phyloP scores from a whole-genome alignment of 495 filamentous ascomycete species.

The Aeminium ludgeri region DNA sequence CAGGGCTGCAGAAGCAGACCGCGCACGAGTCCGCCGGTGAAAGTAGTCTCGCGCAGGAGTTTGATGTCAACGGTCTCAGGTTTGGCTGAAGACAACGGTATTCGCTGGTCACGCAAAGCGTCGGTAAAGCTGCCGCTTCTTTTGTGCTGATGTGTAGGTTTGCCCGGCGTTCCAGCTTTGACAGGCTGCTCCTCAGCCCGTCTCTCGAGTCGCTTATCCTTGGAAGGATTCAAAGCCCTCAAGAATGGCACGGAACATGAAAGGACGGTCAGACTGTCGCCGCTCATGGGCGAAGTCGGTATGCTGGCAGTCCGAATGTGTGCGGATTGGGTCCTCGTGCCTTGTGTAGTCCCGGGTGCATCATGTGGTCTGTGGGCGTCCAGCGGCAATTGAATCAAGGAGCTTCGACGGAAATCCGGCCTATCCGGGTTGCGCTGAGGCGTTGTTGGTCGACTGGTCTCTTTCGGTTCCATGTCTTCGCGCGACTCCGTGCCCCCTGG shows the following conservation, averaged over 20 bases:
- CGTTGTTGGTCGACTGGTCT: no score
- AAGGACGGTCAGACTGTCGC: conserved; percentile 45
- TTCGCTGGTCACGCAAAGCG: conserved; percentile 59
- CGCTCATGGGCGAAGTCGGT: conserved; percentile 29
- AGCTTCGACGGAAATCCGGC: conserved; percentile 10
- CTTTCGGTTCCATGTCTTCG: no score
- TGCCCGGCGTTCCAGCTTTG: background rate
- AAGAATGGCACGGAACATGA: conserved; percentile 66
- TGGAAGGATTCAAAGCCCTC: conserved; percentile 32
- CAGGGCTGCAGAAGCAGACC: conserved; percentile 39
- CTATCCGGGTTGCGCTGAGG: no score
- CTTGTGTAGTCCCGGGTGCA: no score
- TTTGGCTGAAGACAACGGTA: conserved; percentile 38
- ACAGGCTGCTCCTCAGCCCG: background rate
- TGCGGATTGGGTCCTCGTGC: background rate
- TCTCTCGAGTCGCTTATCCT: conserved; percentile 14
- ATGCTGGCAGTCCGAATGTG: conserved; percentile 10
- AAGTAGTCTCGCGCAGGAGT: conserved; percentile 34
- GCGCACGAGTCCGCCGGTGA: conserved; percentile 70
- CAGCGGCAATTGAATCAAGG: conserved; percentile 5
- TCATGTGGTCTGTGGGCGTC: no score
- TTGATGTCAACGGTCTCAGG: conserved; percentile 21
- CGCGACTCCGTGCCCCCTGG: no score
- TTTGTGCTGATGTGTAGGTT: conserved; percentile 40
- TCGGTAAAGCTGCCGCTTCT: conserved; percentile 70